These are phyloP conservation scores for Ogataea naganishii DNA, from an alignment of 805 yeast genomes.

Conservation along the genomic window DNA sequence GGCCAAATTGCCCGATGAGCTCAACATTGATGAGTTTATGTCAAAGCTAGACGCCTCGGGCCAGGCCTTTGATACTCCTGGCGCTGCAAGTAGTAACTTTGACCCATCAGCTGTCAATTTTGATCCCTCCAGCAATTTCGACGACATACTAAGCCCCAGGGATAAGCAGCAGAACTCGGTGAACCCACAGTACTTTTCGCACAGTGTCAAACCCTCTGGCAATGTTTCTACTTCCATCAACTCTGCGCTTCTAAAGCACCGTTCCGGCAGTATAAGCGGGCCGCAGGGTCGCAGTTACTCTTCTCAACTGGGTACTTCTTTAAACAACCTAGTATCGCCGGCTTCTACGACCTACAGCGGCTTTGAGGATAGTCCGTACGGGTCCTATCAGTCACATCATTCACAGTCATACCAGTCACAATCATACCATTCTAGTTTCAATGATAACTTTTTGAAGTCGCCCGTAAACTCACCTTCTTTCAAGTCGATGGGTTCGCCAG, in stretches of 20 bases:
- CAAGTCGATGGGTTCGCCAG: slow-evolving; percentile 25
- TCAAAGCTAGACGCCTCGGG: slow-evolving; percentile 1
- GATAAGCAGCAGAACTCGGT: slow-evolving; percentile 5
- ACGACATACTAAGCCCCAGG: slow-evolving; percentile 8
- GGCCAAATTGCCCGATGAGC: slow-evolving; percentile 2
- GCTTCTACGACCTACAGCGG: slow-evolving; percentile 24
- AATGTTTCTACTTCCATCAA: slow-evolving; percentile 8
- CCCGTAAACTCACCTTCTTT: slow-evolving; percentile 26
- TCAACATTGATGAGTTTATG: slow-evolving; percentile 3
- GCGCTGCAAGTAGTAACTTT: slow-evolving; percentile 8
- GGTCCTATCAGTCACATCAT: slow-evolving; percentile 22
- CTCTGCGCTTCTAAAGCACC: slow-evolving; percentile 4
- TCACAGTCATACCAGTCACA: too few species aligned
- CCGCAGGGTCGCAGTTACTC: slow-evolving; percentile 17
- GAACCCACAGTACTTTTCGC: slow-evolving; percentile 20
- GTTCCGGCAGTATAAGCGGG: slow-evolving; percentile 16
- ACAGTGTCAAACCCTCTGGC: slow-evolving; percentile 14
- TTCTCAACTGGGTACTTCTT: slow-evolving; percentile 21
- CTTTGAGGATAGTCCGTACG: slow-evolving; percentile 25
- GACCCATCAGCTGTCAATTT: slow-evolving; percentile 9
- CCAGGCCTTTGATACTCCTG: neutral
- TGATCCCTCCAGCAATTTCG: slow-evolving; percentile 1
- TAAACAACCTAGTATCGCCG: slow-evolving; percentile 25
- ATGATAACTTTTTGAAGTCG: slow-evolving; percentile 22
- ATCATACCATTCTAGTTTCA: slow-evolving; percentile 19